Conservation (phyloP, 306 rosid genomes). For the Cercis canadensis region DNA sequence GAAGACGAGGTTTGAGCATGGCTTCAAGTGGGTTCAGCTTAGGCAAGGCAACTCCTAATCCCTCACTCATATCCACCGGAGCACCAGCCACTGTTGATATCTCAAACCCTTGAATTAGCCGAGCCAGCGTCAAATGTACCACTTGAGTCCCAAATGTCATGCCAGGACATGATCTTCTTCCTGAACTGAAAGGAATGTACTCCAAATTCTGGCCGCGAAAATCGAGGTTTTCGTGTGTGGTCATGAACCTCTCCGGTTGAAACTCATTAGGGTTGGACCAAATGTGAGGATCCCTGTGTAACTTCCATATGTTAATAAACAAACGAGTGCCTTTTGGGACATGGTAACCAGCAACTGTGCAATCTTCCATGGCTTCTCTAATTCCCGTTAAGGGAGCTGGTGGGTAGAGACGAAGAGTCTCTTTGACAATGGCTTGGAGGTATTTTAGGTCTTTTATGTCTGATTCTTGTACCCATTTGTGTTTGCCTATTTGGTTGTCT, state of each 20-base stretch:
- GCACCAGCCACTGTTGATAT: not conserved
- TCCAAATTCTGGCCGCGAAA: constrained; percentile 35
- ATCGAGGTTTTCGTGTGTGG: constrained; percentile 5
- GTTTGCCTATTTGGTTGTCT: constrained; percentile 35
- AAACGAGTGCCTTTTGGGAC: constrained; percentile 50
- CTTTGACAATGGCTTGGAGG: constrained; percentile 49
- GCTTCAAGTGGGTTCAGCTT: constrained; percentile 37
- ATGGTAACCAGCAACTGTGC: constrained; percentile 36
- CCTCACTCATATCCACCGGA: constrained; percentile 52
- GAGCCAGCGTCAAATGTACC: constrained; percentile 46
- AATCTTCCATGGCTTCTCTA: constrained; percentile 45
- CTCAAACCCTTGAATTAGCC: constrained; percentile 54
- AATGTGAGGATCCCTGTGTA: constrained; percentile 45
- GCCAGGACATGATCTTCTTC: constrained; percentile 55
- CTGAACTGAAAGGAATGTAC: constrained; percentile 45
- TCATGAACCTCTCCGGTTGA: constrained; percentile 49
- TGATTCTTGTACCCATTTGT: constrained; percentile 52
- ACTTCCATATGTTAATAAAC: constrained; percentile 45
- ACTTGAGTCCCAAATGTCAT: constrained; percentile 48
- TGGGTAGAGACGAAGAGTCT: constrained; percentile 55
- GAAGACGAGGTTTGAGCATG: constrained; percentile 46
- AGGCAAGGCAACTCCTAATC: constrained; percentile 51
- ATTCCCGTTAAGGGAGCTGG: constrained; percentile 60
- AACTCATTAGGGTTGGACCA: constrained; percentile 53
- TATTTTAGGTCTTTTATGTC: constrained; percentile 42